Evolutionary conservation across 805 yeast species (phyloP), one percentile per base, ranked within the genome.

Genomic region (Yamadazyma endophytica): DNA sequence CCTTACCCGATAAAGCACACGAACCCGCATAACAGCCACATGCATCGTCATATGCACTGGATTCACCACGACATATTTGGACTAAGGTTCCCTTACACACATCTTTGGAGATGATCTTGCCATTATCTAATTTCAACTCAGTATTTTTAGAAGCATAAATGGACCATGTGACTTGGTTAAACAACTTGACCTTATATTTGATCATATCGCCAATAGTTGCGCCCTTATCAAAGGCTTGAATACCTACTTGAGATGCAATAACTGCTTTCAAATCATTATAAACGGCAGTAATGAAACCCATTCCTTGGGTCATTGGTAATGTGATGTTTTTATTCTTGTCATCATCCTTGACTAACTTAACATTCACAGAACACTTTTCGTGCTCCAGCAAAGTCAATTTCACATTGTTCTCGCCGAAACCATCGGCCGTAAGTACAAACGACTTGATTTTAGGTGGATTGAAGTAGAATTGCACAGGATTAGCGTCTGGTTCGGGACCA

Each of bases 271-370:
- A 27, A 9, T 77, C 77, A 43, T 70, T 54, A 41, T 72, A 74
- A 17, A 75, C 54, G 13, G 77, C 86, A 13, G 94, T 79, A 11
- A 83, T 69, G 39, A 82, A 76, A 1, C 94, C 95, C 73, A 68
- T 68, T 21, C 96, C 96, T 50, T 81, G 86, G 4, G 77, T 79
- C 29, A 82, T 46, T 2, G 87, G 86, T 18, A 70, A 40, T 19
- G 65, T 63, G 11, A 80, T 56, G 17, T 19, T 17, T 18, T 35
- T 31, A 16, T 38, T 28, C 15, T 39, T 37, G 5, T 37, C 44
- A 13, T 42, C 27, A 9, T 26, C 35, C 11, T 30, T 9, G 31
- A 29, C 21, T 13, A 47, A 9, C 8, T 29, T 26, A 2, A 67
- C 47, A 14, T 45, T 44, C 11, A 58, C 58, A 2, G 67, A 55